Evolutionary conservation across 257 asterid species (phyloP), one percentile per base, ranked within the genome.

Genomic region (Avicennia marina): DNA sequence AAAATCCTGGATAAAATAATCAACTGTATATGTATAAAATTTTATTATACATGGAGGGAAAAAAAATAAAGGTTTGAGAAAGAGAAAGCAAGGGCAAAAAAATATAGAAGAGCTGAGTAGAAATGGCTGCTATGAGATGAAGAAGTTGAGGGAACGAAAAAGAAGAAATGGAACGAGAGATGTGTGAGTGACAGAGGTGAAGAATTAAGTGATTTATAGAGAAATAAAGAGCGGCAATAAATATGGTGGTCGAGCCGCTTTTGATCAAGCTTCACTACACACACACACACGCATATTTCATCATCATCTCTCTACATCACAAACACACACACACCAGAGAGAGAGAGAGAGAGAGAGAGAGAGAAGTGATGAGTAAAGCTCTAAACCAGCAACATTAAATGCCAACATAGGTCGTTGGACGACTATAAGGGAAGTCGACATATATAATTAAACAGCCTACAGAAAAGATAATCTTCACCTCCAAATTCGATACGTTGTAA

Each of bases 121-220:
- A 19, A 16, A 9, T 39, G 19, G 11, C 47, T 46, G 24, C 39
- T 38, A 41, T 21, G 25, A 7, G 12, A n/a, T 11, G 29, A 12
- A 56, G 48, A 47, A 47, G 11, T 11, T 11, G n/a, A 25, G 34
- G 52, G 38, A 39, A 29, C 13, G 51, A 19, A 26, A 47, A 15
- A 7, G 27, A 11, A 31, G 46, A 9, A 6, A 39, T 19, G 31
- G 60, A 54, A 45, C 6, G 65, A 51, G 74, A 58, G 67, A 45
- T 38, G 26, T 64, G 74, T 57, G 82, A 62, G 65, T 54, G 70
- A 50, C 11, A 73, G 72, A 47, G 66, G 58, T 54, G 73, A 66
- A 67, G 75, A 66, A 63, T 63, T 70, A 70, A 74, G 68, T 56
- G 73, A 72, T 68, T 72, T 76, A 71, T 71, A 72, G 65, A 56